Conservation (phyloP, 495 filamentous ascomycete genomes). For the Bombardia bombarda region DNA sequence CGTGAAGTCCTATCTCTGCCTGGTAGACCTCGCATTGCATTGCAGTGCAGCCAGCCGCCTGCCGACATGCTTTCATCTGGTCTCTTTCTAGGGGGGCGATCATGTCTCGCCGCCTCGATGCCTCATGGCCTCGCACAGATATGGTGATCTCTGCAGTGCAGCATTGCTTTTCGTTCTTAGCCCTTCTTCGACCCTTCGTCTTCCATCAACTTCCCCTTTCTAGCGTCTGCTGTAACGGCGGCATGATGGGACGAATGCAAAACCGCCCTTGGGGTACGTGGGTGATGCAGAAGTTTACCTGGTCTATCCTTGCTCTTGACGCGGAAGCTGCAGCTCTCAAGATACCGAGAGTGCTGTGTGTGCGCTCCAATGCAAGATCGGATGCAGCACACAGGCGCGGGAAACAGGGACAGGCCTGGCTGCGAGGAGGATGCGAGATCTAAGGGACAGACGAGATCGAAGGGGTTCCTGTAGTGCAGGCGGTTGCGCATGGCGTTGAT, state of each 20-base stretch:
- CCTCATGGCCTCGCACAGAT: conserved; percentile 4
- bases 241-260: conserved; percentile 4
- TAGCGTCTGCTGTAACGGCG: conserved; percentile 2
- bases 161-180: conserved; percentile 7
- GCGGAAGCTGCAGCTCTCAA: conserved; percentile 1
- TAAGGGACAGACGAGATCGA: conserved; percentile 5
- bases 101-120: conserved; percentile 2
- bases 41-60: conserved; percentile 1
- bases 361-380: conserved; percentile 2
- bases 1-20: too few relatives aligned
- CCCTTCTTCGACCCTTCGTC: not conserved
- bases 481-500: not conserved
- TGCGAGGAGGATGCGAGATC: conserved; percentile 2
- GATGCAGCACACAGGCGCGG: not conserved
- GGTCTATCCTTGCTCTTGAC: conserved; percentile 1
- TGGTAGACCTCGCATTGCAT: conserved; percentile 1
- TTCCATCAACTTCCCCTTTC: not conserved
- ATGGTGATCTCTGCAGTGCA: conserved; percentile 14
- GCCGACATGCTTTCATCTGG: conserved; percentile 6
- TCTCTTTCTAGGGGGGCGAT: conserved; percentile 9
- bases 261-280: not conserved
- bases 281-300: not conserved
- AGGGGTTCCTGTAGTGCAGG: not conserved
- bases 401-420: conserved; percentile 4
- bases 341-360: conserved; percentile 2